Evolutionary conservation across 352 stramenopile species (phyloP), one percentile per base, ranked within the genome.

Genomic region (Phytophthora europaea): DNA sequence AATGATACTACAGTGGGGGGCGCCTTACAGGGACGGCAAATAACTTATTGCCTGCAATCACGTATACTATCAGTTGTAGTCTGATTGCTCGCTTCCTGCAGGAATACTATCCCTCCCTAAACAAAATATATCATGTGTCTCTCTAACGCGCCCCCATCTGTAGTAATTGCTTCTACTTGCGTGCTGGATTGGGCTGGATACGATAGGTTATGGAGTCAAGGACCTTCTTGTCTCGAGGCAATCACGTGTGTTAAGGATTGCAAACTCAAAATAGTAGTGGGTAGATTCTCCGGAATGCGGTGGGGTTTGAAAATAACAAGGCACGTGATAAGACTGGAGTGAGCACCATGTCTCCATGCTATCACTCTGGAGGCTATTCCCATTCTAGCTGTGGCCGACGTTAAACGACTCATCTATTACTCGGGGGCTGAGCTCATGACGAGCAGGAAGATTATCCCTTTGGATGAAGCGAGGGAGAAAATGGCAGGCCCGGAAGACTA

Each of bases 311-410:
- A 72, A 72, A 72, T 72, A 72, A 56, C 50, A 23, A 31, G 20
- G 20, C 48, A 26, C 18, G 20, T 15, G 31, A 71, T 54, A 60
- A 65, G 54, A 65, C 36, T 40, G n/a, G 4, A 22, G 3, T 60
- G 31, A 1, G 43, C 43, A 23, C 54, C 33, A 50, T 23, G 12
- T 61, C 2, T 48, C 61, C 12, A 72, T 87, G 47, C 23, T 61
- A n/a, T 75, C 72, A 36, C 76, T 84, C 12, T 16, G 36, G 57
- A 36, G 22, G 20, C 51, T 73, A 69, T 73, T 73, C 51, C 60
- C 40, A 51, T 58, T 72, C 20, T 31, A 36, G 33, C 56, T 3
- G 52, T 23, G 48, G 22, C 58, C 36, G 9, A 13, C 45, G 38
- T 43, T 20, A 52, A 13, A 23, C 47, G 48, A 43, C n/a, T 50